Evolutionary conservation across 345 rosid species (phyloP), one percentile per base, ranked within the genome.

Genomic region (Eucalyptus leucophloia): DNA sequence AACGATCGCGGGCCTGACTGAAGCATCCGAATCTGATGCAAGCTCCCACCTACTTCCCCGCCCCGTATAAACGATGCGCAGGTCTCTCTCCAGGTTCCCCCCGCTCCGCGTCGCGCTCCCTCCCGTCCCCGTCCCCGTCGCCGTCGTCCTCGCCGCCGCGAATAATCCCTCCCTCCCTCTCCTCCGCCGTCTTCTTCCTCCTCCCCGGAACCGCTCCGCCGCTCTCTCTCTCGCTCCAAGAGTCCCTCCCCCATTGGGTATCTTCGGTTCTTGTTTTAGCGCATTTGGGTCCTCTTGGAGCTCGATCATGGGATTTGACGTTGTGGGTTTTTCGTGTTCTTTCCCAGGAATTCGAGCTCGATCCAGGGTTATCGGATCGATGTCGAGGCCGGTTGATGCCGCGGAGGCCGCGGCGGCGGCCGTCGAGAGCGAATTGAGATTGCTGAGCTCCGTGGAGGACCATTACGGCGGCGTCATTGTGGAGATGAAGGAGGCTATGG

Each of bases 401-500:
- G 5, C 86, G 83, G 49, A 49, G 37, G 54, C 58, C 3, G 85
- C 30, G 7, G 86, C 54, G 7, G 17, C 37, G n/a, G 62, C 54
- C 7, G n/a, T 50, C n/a, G 56, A 69, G 82, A 50, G 49, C n/a
- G 42, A 16, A 47, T 86, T 81, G 49, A 91, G 89, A 42, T 56
- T 94, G 65, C 94, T 96, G 37, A 45, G 91, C 86, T 93, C 91
- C 28, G 62, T 92, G 47, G 88, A 95, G 83, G 99, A 98, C 92
- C 94, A 92, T 30, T 94, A 95, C 91, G 98, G 95, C 67, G 99
- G 99, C 45, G 97, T 97, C 21, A 89, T 94, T 50, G 92, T 95
- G 32, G 97, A 95, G 83, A 87, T 98, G 91, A 94, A 81, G 23
- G 94, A 93, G 56, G 94, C 94, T 53, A 93, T 96, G 94, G 95